Base-by-base conservation (phyloP, 2,329 filamentous ascomycete species). In the Berkeleyomyces rouxiae region DNA sequence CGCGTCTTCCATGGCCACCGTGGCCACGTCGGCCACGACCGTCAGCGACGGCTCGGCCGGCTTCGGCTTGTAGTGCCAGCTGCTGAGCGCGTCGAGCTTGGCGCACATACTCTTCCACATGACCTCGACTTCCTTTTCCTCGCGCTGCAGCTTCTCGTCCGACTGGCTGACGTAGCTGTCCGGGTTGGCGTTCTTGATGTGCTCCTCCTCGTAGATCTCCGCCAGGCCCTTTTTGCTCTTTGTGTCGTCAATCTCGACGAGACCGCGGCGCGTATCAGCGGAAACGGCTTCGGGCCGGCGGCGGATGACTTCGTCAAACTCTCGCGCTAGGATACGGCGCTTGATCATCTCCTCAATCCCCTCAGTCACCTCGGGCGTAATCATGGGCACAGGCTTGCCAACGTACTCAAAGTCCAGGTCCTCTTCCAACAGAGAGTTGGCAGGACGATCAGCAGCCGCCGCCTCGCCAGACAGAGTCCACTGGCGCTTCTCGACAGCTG, bases 21-120 rank as follows among this genome's bases (percentile, higher is more conserved):
- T 90, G n/a, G 91, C 89, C 3, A 93, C 88, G 73, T 97, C 92
- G 36, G 89, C 82, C 42, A 96, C 86, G 62, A 96, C 87, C 51
- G 88, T 91, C 66, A 99, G 82, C 55, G 83, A 82, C n/a, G 89
- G 83, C 60, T 86, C 86, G 1, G 86, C 81, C 9, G 88, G 85
- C 76, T 91, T 95, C 61, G 93, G 93, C 73, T 89, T 91, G 81
- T 96, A 96, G 75, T 96, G 88, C 85, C 90, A 95, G 72, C 88
- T 95, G 73, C 85, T 91, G 66, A 99, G 83, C 36, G 88, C 83
- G 73, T 99, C 93, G 62, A 99, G 83, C 66, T 89, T 88, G 55
- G 81, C 82, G 69, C 82, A 85, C 61, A 96, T 79, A 43, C 88
- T 86, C 68, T 83, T 87, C 90, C 93, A 99, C 69, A 96, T 77